Percentiles rank a stretch among this genome's conserved stretches.
These are phyloP conservation scores for Smallanthus sonchifolius DNA, from an alignment of 129 eudicot genomes.

Conservation along the genomic window DNA sequence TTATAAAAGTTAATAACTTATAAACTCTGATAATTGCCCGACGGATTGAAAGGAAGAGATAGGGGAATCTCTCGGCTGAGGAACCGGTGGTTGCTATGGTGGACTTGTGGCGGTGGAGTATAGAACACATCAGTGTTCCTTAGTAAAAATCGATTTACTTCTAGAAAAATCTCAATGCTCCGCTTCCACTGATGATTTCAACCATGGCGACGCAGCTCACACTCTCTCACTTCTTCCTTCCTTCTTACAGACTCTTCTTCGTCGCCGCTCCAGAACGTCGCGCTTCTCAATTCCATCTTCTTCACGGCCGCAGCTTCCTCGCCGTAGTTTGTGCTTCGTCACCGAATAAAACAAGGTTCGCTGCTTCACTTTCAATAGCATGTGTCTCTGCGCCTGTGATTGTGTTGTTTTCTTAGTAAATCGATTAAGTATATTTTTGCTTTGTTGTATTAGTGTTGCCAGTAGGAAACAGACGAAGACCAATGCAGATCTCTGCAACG, in stretches of 20 bases:
- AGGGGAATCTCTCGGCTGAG: constrained; percentile 20
- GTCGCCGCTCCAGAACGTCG: constrained; percentile 22
- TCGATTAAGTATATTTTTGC: not conserved
- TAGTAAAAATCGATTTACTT: not conserved
- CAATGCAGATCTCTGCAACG: constrained; percentile 71
- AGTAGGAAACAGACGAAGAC: constrained; percentile 52
- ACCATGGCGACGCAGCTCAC: constrained; percentile 26
- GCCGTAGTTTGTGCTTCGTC: constrained; percentile 23
- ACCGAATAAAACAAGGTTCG: constrained; percentile 23
- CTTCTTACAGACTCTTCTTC: constrained; percentile 20
- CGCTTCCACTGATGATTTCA: constrained; percentile 2
- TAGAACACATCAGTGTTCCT: constrained; percentile 5
- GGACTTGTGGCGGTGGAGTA: constrained; percentile 14
- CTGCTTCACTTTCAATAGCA: constrained; percentile 15
- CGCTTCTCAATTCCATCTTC: constrained; percentile 11
- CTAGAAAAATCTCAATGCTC: constrained; percentile 18
- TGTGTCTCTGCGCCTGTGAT: not conserved
- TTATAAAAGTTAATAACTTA: no score
- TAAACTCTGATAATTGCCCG: not conserved
- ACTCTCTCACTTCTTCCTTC: constrained; percentile 24
- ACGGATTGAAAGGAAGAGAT: constrained; percentile 8
- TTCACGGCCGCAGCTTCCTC: constrained; percentile 3
- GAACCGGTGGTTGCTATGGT: constrained; percentile 15
- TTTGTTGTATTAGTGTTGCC: constrained; percentile 23
- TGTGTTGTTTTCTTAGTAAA: not conserved